Conservation (phyloP, 169 alveolate species). For the Eimeria praecox region DNA sequence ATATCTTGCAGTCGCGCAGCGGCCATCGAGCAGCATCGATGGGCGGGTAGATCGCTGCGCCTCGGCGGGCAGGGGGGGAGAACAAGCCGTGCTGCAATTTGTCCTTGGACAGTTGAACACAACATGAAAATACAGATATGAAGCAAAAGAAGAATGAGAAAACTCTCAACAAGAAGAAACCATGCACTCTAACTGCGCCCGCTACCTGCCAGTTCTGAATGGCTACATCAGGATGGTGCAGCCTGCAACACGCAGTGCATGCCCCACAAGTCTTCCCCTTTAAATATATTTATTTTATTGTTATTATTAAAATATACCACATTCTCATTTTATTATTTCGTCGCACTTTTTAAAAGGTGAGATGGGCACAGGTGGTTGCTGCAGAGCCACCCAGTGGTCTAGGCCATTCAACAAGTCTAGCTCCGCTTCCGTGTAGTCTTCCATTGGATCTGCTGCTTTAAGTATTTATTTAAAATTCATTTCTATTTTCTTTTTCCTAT, state of each 20-base stretch:
- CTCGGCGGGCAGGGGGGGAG: background rate
- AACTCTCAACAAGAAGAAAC: background rate
- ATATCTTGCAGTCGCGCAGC: background rate
- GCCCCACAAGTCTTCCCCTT: background rate
- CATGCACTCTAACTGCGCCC: background rate
- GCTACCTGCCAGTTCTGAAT: slow-evolving; percentile 52
- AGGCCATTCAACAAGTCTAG: background rate
- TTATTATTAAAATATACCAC: background rate
- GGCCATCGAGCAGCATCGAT: slow-evolving; percentile 7
- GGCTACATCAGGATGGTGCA: background rate
- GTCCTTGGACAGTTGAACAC: background rate
- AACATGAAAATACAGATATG: background rate
- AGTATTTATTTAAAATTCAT: background rate
- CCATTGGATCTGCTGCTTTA: background rate
- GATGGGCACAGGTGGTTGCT: background rate
- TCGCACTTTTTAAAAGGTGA: background rate
- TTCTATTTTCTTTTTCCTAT: background rate
- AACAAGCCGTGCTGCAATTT: background rate
- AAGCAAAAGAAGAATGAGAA: background rate
- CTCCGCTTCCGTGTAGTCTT: background rate
- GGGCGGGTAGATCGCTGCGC: background rate
- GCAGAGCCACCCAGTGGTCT: slow-evolving; percentile 43
- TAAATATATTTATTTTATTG: background rate
- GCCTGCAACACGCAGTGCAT: background rate
- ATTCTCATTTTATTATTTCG: background rate